Conservation (phyloP, 345 rosid genomes). For the Hibiscus mutabilis region DNA sequence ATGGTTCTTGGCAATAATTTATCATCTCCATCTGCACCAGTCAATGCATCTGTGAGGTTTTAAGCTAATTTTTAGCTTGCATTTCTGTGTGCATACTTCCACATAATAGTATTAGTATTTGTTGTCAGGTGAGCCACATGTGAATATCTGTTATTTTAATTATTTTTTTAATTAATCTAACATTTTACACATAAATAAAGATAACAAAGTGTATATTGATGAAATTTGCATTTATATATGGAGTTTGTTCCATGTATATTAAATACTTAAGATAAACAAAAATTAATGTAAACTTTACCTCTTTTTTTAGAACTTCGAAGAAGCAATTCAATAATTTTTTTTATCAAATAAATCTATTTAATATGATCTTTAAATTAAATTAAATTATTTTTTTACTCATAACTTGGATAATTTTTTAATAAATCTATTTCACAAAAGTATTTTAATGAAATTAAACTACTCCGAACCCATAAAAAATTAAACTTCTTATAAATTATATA, state of each 20-base stretch:
- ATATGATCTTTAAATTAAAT: not conserved
- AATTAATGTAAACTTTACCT: not conserved
- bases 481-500: no score
- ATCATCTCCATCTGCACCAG: slow-evolving; percentile 52
- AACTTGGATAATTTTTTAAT: no score
- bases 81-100: slow-evolving; percentile 3
- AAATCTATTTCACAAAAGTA: no score
- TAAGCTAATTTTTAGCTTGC: slow-evolving; percentile 12
- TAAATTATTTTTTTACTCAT: not conserved
- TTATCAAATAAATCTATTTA: not conserved
- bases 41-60: slow-evolving; percentile 54
- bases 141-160: not conserved
- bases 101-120: not conserved
- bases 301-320: not conserved
- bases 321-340: not conserved
- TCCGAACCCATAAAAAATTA: no score
- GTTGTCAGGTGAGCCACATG: not conserved
- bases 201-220: not conserved
- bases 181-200: not conserved
- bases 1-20: slow-evolving; percentile 46
- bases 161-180: not conserved
- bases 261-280: not conserved
- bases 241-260: not conserved
- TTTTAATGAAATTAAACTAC: no score
- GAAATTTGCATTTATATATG: not conserved